Base-by-base conservation (phyloP, 176 grass and related monocot genomes). In the Urochloa ruziziensis region DNA sequence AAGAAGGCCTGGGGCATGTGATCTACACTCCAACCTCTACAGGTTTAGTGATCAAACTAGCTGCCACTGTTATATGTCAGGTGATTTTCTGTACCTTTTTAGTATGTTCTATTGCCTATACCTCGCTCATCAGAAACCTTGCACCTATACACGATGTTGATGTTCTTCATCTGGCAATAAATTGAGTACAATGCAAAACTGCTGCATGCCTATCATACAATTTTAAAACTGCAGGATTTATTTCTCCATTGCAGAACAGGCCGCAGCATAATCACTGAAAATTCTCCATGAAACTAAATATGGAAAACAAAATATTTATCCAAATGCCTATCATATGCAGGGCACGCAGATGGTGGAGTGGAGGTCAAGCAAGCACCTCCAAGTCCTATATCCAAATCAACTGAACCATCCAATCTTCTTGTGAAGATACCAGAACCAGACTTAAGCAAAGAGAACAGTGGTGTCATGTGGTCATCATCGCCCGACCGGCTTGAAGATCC, bases 401-500 rank as follows among this genome's bases (percentile, higher is more conserved):
- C 44, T 56, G 86, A 91, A 65, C 65, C 73, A 21, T 78, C 81
- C 15, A 87, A 91, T 81, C 77, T 91, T 59, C 86, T 94, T 28
- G 82, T 94, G 74, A 90, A 94, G 65, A 39, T 94, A 81, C 69
- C 85, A 85, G 67, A 36, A 37, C 21, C 49, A 53, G 84, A 83
- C 81, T 84, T 80, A 36, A 92, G 62, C 80, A 90, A 91, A 73
- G 80, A 84, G 33, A 85, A 86, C 11, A 89, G 58, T 35, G 87
- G 83, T n/a, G 43, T 91, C 66, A 90, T 97, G 73, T 92, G 90
- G 90, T 89, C 90, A 39, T 85, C 79, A 66, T 88, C 89, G 2
- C 91, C 91, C 81, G 90, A 94, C 67, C 68, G 78, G 18, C 84
- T 97, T 70, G 95, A 94, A 84, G 92, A 89, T 35, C 90, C 82